These are phyloP conservation scores for Sugiyamaella japonica DNA, from an alignment of 1,139 yeast genomes.

Conservation along the genomic window DNA sequence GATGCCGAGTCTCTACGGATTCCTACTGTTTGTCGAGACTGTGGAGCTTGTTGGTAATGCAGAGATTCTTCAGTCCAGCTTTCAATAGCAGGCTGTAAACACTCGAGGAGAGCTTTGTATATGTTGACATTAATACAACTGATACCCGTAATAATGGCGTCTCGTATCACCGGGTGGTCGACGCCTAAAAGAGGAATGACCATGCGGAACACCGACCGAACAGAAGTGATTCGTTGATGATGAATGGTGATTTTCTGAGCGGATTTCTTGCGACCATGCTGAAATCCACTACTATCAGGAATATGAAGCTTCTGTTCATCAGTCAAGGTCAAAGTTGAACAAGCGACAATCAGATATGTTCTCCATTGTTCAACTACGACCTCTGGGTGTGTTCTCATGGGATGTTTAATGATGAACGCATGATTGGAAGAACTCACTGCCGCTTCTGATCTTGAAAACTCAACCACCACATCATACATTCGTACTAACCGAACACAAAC, in stretches of 20 bases:
- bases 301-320: slow-evolving; percentile 75
- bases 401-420: slow-evolving; percentile 34
- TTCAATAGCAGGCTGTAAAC: slow-evolving; percentile 62
- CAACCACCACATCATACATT: slow-evolving; percentile 73
- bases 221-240: slow-evolving; percentile 90
- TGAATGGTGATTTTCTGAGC: slow-evolving; percentile 69
- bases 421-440: slow-evolving; percentile 12
- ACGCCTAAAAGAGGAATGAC: slow-evolving; percentile 78
- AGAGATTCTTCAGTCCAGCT: slow-evolving; percentile 35
- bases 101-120: slow-evolving; percentile 77
- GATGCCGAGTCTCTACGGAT: slow-evolving; percentile 13
- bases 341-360: slow-evolving; percentile 83
- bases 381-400: slow-evolving; percentile 59
- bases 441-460: slow-evolving; percentile 16
- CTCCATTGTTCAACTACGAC: slow-evolving; percentile 84
- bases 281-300: slow-evolving; percentile 44
- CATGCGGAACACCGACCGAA: slow-evolving; percentile 84
- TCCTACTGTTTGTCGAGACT: slow-evolving; percentile 8
- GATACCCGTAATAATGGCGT: slow-evolving; percentile 82
- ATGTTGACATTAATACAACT: slow-evolving; percentile 90
- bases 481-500: slow-evolving; percentile 88
- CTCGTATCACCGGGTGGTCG: slow-evolving; percentile 69
- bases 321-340: slow-evolving; percentile 87
- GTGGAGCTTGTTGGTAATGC: background rate
- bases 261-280: slow-evolving; percentile 68